A percentile compares a stretch with the other conserved stretches of the same genome.
phyloP scores from a whole-genome alignment of 345 rosid genomes.

The Ceriops tagal region DNA sequence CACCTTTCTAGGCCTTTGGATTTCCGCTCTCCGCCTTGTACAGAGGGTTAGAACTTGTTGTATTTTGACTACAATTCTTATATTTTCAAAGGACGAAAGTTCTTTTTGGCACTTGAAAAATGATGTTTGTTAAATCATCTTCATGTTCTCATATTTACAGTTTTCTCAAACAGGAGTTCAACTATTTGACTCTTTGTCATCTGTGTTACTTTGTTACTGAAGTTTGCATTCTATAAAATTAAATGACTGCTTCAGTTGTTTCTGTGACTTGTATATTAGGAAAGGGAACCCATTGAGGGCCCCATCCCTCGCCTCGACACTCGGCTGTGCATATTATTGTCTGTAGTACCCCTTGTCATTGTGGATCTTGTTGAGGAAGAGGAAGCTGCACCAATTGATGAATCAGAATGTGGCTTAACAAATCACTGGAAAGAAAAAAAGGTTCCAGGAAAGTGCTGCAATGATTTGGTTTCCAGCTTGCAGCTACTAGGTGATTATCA shows the following conservation, averaged over 20 bases:
- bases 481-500: conserved; percentile 81
- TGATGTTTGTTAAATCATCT: too few relatives aligned
- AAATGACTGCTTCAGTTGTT: too few relatives aligned
- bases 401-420: conserved; percentile 39
- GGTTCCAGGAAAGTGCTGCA: conserved; percentile 47
- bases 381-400: conserved; percentile 61
- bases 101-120: too few relatives aligned
- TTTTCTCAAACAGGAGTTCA: too few relatives aligned
- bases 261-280: conserved; percentile 37
- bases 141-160: too few relatives aligned
- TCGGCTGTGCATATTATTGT: conserved; percentile 75
- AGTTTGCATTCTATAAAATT: too few relatives aligned
- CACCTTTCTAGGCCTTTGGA: conserved; percentile 87
- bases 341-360: conserved; percentile 66
- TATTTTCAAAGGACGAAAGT: too few relatives aligned
- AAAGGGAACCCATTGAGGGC: conserved; percentile 86
- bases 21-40: conserved; percentile 90
- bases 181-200: too few relatives aligned
- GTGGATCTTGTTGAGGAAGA: conserved; percentile 86
- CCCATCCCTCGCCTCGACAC: conserved; percentile 90
- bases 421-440: conserved; percentile 59
- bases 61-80: neutral
- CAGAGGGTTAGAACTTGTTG: conserved; percentile 55
- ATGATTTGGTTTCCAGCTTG: conserved; percentile 70
- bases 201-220: too few relatives aligned